Evolutionary conservation across 2,329 filamentous ascomycete genomes (phyloP).

Genomic region (Fusarium succisae): DNA sequence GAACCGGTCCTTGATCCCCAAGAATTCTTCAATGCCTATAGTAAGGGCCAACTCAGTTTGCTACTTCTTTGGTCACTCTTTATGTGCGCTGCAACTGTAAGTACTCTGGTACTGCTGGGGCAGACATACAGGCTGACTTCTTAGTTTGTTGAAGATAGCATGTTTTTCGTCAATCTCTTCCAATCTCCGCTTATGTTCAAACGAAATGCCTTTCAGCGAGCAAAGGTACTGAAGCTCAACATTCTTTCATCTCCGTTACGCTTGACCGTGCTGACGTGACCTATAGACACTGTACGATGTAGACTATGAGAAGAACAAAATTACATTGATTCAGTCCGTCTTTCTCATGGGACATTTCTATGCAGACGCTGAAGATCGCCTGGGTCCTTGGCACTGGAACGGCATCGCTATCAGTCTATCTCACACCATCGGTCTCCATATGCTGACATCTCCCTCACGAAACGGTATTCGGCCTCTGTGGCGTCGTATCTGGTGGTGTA

Average conservation of each 20-base stretch:
- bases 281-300: neutral
- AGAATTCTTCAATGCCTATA: neutral
- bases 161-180: neutral
- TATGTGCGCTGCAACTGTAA: neutral
- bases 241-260: accelerated
- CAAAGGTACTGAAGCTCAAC: neutral
- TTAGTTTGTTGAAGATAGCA: neutral
- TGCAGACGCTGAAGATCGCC: neutral
- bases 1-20: neutral
- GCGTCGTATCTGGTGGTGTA: slow-evolving; percentile 29
- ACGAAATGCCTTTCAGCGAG: neutral
- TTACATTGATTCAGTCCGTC: neutral
- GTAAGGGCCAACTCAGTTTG: neutral
- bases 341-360: neutral
- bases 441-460: neutral
- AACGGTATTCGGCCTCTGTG: neutral
- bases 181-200: neutral
- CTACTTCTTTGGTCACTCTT: neutral
- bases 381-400: neutral
- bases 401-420: neutral
- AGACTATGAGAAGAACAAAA: neutral
- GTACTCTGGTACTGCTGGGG: neutral
- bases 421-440: neutral
- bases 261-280: neutral
- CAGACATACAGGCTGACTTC: too few relatives aligned